phyloP scores from a whole-genome alignment of 352 stramenopile species.

The Phytophthora megakarya region DNA sequence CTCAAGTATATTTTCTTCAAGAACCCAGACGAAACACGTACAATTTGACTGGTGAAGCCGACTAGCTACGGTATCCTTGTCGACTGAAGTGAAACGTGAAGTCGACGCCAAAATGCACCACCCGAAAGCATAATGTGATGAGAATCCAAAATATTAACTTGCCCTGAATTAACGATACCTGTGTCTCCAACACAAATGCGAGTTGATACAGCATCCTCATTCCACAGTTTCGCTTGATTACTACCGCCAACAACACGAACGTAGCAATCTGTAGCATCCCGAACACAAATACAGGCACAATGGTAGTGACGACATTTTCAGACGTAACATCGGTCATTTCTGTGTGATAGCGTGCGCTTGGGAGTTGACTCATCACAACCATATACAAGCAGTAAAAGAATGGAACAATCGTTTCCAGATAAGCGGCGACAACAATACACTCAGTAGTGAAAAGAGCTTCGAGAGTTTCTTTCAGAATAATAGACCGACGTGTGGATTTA shows the following conservation, averaged over 20 bases:
- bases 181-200: conserved; percentile 43
- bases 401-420: conserved; percentile 42
- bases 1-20: too few relatives aligned
- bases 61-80: background rate
- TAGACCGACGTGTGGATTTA: background rate
- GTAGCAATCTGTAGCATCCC: conserved; percentile 28
- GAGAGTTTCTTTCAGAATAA: conserved; percentile 15
- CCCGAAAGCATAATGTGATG: conserved; percentile 17
- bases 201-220: conserved; percentile 33
- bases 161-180: conserved; percentile 26
- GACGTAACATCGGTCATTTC: conserved; percentile 19
- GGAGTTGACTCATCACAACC: conserved; percentile 25
- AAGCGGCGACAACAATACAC: conserved; percentile 41
- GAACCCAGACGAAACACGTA: too few relatives aligned
- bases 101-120: conserved; percentile 24
- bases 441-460: conserved; percentile 36
- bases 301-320: background rate
- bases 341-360: conserved; percentile 21
- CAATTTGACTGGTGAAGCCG: background rate
- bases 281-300: conserved; percentile 29
- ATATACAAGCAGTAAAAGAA: conserved; percentile 37
- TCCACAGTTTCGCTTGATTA: conserved; percentile 30
- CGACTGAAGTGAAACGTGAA: conserved; percentile 18
- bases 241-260: conserved; percentile 20
- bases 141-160: conserved; percentile 22